Percentiles rank a stretch among this genome's conserved stretches.
Conservation (phyloP, 257 asterid genomes). For the Handroanthus guayacan region DNA sequence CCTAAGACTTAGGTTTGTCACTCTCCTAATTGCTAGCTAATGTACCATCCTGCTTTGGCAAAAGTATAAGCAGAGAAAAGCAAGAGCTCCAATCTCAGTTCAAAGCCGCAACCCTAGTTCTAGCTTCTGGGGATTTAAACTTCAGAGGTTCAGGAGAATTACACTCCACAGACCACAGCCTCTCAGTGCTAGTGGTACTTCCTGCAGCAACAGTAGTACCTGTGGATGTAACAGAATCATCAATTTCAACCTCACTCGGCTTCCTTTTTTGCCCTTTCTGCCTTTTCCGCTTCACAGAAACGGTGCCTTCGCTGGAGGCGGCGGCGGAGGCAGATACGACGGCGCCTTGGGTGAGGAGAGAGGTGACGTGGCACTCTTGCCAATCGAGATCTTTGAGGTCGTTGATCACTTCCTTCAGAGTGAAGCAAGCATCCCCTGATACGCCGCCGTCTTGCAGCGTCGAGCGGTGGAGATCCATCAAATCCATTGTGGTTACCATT, state of each 20-base stretch:
- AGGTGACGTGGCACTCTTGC: slow-evolving; percentile 78
- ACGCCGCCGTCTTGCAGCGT: slow-evolving; percentile 52
- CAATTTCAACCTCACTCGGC: slow-evolving; percentile 5
- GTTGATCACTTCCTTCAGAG: slow-evolving; percentile 51
- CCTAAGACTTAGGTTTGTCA: too few species aligned
- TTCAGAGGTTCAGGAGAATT: neutral
- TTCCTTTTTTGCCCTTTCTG: slow-evolving; percentile 5
- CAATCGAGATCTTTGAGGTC: slow-evolving; percentile 66
- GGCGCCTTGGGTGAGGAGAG: slow-evolving; percentile 52
- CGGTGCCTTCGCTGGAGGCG: slow-evolving; percentile 8
- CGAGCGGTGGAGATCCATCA: slow-evolving; percentile 63
- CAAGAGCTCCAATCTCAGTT: neutral
- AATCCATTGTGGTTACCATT: slow-evolving; percentile 52
- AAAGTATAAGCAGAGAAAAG: slow-evolving; percentile 26
- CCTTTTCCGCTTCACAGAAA: slow-evolving; percentile 32
- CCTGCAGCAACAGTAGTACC: slow-evolving; percentile 38
- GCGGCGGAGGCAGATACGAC: slow-evolving; percentile 30
- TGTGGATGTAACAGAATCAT: slow-evolving; percentile 15
- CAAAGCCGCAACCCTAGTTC: neutral
- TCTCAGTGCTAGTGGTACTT: slow-evolving; percentile 37
- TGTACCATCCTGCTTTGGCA: slow-evolving; percentile 1
- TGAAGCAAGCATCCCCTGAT: slow-evolving; percentile 49
- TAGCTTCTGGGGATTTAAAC: slow-evolving; percentile 2
- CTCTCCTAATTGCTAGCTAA: neutral
- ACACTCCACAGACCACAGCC: neutral